Base-by-base conservation (phyloP, 495 filamentous ascomycete genomes). In the Xylaria curta region DNA sequence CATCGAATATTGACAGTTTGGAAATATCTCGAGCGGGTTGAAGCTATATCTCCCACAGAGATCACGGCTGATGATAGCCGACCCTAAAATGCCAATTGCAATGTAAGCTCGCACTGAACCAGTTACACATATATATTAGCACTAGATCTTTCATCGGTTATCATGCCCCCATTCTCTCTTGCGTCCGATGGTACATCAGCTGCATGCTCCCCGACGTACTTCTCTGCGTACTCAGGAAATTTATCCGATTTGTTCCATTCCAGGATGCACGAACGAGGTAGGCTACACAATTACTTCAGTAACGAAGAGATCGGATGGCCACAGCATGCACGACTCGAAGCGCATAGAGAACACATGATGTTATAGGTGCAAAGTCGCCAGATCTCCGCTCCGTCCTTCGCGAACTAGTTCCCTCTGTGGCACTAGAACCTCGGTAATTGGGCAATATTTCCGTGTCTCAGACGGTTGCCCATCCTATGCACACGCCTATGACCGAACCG, bases 391-490 rank as follows among this genome's bases (percentile, higher is more conserved):
- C 66, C 70, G 77, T 79, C 66, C 59, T 68, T 73, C 76, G 53
- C 68, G 66, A 73, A 46, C 61, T 68, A 61, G 66, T 73, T 70
- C 47, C 56, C 58, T 72, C 3, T 74, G 76, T 69, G 69, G 65
- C 53, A 72, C 74, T 21, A 72, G 51, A 62, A 73, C 69, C 53
- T 79, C 75, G 72, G 73, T 74, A 76, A 79, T 79, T 79, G 75
- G 72, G 69, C 70, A 72, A 76, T 76, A 75, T 73, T 76, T 69
- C 77, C 75, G 77, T 71, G 64, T 79, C 75, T 77, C 66, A 77
- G 71, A 71, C 73, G 19, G 10, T 72, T 68, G 66, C 59, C 49
- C 67, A 33, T 58, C 62, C 53, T 68, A 71, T 44, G 72, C 31
- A 38, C 64, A 61, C 47, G 4, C 61, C 67, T 40, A 53, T 70